A percentile compares a stretch with the other conserved stretches of the same genome.
phyloP scores from a whole-genome alignment of 257 asterid genomes.

The Plectranthus barbatus region DNA sequence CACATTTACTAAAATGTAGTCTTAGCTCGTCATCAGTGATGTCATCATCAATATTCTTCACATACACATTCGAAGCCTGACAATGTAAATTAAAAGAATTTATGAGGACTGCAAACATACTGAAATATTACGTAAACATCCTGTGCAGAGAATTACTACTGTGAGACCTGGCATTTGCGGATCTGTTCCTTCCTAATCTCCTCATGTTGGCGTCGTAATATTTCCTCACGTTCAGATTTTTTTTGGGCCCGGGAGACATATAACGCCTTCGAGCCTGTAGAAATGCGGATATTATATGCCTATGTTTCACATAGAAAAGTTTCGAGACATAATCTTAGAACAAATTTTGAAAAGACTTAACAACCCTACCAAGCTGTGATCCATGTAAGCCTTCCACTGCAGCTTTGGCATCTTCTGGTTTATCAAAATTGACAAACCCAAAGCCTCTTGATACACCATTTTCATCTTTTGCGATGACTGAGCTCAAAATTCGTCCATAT shows the following conservation, averaged over 20 bases:
- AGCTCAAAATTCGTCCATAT: constrained; percentile 47
- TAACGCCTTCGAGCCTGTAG: constrained; percentile 58
- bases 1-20: constrained; percentile 60
- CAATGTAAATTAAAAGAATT: constrained; percentile 6
- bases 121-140: background rate
- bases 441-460: constrained; percentile 66
- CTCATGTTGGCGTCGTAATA: constrained; percentile 59
- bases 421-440: constrained; percentile 66
- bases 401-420: constrained; percentile 50
- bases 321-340: background rate
- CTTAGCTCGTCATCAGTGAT: constrained; percentile 61
- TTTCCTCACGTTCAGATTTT: constrained; percentile 66
- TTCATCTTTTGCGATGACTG: constrained; percentile 45
- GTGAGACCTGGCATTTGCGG: constrained; percentile 54
- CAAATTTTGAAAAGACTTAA: constrained; percentile 4
- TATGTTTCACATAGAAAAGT: background rate
- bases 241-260: constrained; percentile 86
- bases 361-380: constrained; percentile 51
- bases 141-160: constrained; percentile 1
- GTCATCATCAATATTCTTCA: constrained; percentile 70
- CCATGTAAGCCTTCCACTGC: constrained; percentile 61
- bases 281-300: constrained; percentile 1
- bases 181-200: constrained; percentile 63
- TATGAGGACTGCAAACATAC: background rate
- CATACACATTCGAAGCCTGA: constrained; percentile 78